A percentile compares a stretch with the other conserved stretches of the same genome.
Conservation (phyloP, 305 asterid species). For the Ilex paraguariensis region DNA sequence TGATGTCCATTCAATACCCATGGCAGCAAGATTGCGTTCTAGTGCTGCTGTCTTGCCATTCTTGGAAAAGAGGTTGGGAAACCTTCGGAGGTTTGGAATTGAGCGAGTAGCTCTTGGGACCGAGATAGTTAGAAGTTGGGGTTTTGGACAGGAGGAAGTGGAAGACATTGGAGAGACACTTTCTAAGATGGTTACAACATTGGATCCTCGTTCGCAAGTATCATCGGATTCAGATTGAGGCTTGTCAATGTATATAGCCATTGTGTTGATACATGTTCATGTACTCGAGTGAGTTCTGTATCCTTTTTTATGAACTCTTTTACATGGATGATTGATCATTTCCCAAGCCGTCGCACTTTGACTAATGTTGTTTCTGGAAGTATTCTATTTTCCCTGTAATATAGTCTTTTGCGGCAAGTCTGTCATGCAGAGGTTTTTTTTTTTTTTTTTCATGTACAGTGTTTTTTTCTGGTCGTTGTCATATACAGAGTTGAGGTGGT, state of each 20-base stretch:
- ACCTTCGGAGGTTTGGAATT: conserved; percentile 59
- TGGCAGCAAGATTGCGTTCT: conserved; percentile 88
- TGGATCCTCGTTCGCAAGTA: conserved; percentile 38
- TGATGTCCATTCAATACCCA: conserved; percentile 77
- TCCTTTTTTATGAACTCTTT: too few species aligned
- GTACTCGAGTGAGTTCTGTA: too few species aligned
- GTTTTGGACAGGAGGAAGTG: conserved; percentile 71
- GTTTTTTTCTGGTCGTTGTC: too few species aligned
- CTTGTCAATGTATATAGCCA: neutral
- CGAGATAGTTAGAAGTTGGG: conserved; percentile 63
- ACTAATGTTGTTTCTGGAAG: too few species aligned
- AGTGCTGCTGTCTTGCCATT: conserved; percentile 69
- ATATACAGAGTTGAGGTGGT: too few species aligned
- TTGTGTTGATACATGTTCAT: too few species aligned
- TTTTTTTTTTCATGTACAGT: too few species aligned
- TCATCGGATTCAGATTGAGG: conserved; percentile 73
- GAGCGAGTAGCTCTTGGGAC: conserved; percentile 63
- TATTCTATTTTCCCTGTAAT: too few species aligned
- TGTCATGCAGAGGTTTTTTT: too few species aligned
- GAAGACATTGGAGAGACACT: conserved; percentile 70
- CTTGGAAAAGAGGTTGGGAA: conserved; percentile 52
- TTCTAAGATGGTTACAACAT: conserved; percentile 53
- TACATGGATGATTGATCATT: too few species aligned
- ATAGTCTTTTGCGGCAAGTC: too few species aligned
- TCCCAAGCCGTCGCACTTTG: too few species aligned